Evolutionary conservation across 805 yeast genomes (phyloP), one percentile per base, ranked within the genome.

Genomic region (Saturnispora galanensis): DNA sequence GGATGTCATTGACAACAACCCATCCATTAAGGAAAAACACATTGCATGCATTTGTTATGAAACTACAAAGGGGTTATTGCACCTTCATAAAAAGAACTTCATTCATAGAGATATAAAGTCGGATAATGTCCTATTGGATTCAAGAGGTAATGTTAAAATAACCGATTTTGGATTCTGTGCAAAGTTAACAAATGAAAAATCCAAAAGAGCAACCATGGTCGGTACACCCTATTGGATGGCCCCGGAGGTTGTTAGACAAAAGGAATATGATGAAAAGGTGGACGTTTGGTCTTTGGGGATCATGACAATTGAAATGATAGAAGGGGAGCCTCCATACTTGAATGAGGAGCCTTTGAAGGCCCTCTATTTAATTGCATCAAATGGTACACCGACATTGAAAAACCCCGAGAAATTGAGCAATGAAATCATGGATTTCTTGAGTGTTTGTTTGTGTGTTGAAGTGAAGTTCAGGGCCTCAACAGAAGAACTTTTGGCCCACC

Each of bases 221-320:
- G 99, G 99, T 12, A 93, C 99, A 0, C 98, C 99, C 11, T 93
- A 93, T 62, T 93, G 99, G 99, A 93, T 93, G 99, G 99, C 99
- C 0, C 99, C 99, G 1, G 99, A 93, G 63, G 96, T 93, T 44
- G 96, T 93, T 26, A 79, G 89, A 15, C 78, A 94, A 54, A 89
- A 88, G 62, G 96, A 89, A 58, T 93, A 93, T 59, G 98, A 95
- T 31, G 93, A 95, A 39, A 89, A 93, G 60, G 96, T 93, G 37
- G 99, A 93, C 65, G 81, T 93, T 41, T 93, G 99, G 99, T 87
- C 96, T 7, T 67, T 93, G 50, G 98, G 99, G 52, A 93, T 93
- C 52, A 93, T 93, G 97, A 81, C 86, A 16, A 93, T 93, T 56
- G 99, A 93, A 66, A 90, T 93, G 97, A 86, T 93, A 53, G 98